Percentiles rank a stretch among this genome's conserved stretches.
Evolutionary conservation across 2,329 filamentous ascomycete genomes (phyloP).

Genomic region (Sclerotinia spermophila): DNA sequence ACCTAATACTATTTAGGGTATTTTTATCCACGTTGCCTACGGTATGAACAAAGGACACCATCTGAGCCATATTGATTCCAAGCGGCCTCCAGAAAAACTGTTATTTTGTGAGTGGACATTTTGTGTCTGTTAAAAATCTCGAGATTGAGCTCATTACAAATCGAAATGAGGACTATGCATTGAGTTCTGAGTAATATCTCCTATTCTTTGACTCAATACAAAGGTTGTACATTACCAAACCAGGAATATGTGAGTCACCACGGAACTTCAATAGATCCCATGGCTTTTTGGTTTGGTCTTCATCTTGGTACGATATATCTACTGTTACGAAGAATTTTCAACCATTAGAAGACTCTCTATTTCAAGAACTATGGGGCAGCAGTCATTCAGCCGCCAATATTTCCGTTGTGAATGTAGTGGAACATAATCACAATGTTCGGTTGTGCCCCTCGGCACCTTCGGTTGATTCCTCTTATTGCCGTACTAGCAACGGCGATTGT

Average conservation of each 20-base stretch:
- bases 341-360: neutral
- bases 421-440: neutral
- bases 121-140: neutral
- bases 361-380: neutral
- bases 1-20: neutral
- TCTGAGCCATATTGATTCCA: neutral
- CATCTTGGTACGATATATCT: slow-evolving; percentile 2
- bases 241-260: neutral
- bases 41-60: neutral
- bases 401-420: neutral
- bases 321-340: neutral
- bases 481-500: slow-evolving; percentile 7
- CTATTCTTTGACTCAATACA: neutral
- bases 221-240: neutral
- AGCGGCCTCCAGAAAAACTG: neutral
- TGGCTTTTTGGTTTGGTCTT: slow-evolving; percentile 6
- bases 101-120: neutral
- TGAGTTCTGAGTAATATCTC: neutral
- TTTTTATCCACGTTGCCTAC: neutral
- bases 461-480: neutral
- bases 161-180: neutral
- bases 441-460: slow-evolving; percentile 3
- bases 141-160: neutral
- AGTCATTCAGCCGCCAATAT: neutral
- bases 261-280: neutral